Evolutionary conservation across 129 eudicot genomes (phyloP), one percentile per base, ranked within the genome.

Genomic region (Pittosporum tobira): DNA sequence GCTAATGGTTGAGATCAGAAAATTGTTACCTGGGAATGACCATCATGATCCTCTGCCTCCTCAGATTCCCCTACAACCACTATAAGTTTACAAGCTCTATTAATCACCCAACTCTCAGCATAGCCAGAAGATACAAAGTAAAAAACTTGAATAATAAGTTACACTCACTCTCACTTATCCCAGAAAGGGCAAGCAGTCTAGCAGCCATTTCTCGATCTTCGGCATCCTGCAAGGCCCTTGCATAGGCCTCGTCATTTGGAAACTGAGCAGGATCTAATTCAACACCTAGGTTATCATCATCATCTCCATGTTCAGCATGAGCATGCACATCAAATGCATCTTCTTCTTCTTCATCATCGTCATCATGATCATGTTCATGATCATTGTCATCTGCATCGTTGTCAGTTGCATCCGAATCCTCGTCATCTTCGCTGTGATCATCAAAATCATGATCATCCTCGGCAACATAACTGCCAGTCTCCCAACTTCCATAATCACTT

Each of bases 171-270:
- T 78, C 94, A 64, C 70, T 69, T 43, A 85, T 77, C 64, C 97
- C 97, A 21, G 97, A 77, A 23, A 89, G 80, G 13, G 94, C 84
- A 68, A 82, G 63, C 59, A 89, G 61, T 76, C 97, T 77, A 65
- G 95, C 81, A 36, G 97, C 94, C 94, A 89, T 79, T 77, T 85
- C 97, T 47, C 82, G 81, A 54, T 89, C 97, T 78, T 89, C 97
- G 36, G 97, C 93, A 80, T 85, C 95, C 74, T 85, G 97, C 56
- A 89, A 38, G 47, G 95, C 97, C 67, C 95, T 82, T 28, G 95
- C 95, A 82, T 77, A 85, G 20, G 97, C 88, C 72, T 89, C 97
- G 20, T 89, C 97, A 66, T 77, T 75, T 15, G 97, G 74, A 69
- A 71, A 89, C 23, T 78, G 71, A 58, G 88, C 62, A 3, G 95